These are phyloP conservation scores for Rhizoclosmatium globosum DNA, from an alignment of 192 early-diverging fungal genomes.

Conservation along the genomic window DNA sequence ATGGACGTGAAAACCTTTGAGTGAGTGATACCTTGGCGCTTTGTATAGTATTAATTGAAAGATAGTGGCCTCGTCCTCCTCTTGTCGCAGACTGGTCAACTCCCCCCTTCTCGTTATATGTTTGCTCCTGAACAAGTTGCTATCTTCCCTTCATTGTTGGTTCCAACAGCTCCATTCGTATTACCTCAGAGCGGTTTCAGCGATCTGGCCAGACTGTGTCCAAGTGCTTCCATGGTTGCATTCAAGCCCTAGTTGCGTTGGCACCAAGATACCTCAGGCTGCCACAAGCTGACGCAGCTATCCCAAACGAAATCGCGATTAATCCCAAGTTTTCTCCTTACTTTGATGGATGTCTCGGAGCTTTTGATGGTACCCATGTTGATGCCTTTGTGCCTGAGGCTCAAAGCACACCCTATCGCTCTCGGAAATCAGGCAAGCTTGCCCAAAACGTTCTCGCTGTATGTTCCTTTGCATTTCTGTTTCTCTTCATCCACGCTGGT, in stretches of 20 bases:
- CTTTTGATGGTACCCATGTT: slow-evolving; percentile 36
- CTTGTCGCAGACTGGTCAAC: neutral
- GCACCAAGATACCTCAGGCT: neutral
- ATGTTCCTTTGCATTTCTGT: slow-evolving; percentile 1
- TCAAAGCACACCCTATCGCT: neutral
- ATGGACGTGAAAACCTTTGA: neutral
- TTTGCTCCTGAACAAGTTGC: neutral
- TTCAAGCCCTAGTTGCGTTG: neutral
- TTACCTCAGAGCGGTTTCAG: slow-evolving; percentile 17
- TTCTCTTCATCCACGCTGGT: slow-evolving; percentile 21
- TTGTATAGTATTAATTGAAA: neutral
- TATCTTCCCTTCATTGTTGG: slow-evolving; percentile 16
- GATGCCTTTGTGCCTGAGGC: slow-evolving; percentile 15
- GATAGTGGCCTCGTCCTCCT: neutral
- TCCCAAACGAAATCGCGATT: neutral
- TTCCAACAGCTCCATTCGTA: slow-evolving; percentile 8
- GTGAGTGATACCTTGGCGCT: neutral
- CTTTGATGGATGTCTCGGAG: slow-evolving; percentile 30
- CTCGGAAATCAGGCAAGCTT: neutral
- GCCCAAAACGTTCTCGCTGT: slow-evolving; percentile 27
- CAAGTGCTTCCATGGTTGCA: neutral
- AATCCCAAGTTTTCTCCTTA: slow-evolving; percentile 6
- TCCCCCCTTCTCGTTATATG: neutral
- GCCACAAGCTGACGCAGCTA: neutral
- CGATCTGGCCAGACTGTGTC: neutral